Percentiles rank a stretch among this genome's conserved stretches.
Conservation (phyloP, 2,329 filamentous ascomycete genomes). For the Beauveria pseudobassiana region DNA sequence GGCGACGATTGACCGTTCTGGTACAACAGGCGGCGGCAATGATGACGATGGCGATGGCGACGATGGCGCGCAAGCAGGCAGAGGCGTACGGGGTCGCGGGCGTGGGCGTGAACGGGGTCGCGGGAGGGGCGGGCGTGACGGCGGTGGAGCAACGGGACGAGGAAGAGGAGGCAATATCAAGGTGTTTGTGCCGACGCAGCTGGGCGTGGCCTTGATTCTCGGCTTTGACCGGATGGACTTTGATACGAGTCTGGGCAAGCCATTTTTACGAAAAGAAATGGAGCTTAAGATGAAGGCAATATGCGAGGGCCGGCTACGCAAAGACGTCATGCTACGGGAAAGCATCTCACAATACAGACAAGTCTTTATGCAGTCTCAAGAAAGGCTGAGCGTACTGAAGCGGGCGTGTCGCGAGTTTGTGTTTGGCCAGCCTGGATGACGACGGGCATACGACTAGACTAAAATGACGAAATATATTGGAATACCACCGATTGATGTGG, state of each 20-base stretch:
- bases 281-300: constrained; percentile 95
- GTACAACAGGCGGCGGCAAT: constrained; percentile 28
- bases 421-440: constrained; percentile 17
- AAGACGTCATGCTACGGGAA: constrained; percentile 67
- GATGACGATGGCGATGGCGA: constrained; percentile 23
- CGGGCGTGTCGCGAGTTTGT: constrained; percentile 34
- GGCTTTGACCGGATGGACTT: constrained; percentile 93
- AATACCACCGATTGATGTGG: not conserved
- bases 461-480: not conserved
- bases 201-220: constrained; percentile 86
- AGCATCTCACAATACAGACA: constrained; percentile 80
- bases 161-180: constrained; percentile 50
- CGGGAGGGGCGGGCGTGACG: constrained; percentile 34
- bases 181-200: constrained; percentile 86
- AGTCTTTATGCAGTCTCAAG: constrained; percentile 75
- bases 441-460: not conserved
- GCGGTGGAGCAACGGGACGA: constrained; percentile 34
- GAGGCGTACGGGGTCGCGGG: constrained; percentile 42
- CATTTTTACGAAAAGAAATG: constrained; percentile 96
- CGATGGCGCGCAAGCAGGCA: constrained; percentile 11
- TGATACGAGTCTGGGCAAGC: constrained; percentile 88
- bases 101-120: constrained; percentile 30
- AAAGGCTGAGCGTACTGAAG: constrained; percentile 58
- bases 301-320: constrained; percentile 75
- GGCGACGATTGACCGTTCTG: constrained; percentile 47